A percentile compares a stretch with the other conserved stretches of the same genome.
Evolutionary conservation across 805 yeast genomes (phyloP).

Genomic region (Hanseniaspora mollemarum): DNA sequence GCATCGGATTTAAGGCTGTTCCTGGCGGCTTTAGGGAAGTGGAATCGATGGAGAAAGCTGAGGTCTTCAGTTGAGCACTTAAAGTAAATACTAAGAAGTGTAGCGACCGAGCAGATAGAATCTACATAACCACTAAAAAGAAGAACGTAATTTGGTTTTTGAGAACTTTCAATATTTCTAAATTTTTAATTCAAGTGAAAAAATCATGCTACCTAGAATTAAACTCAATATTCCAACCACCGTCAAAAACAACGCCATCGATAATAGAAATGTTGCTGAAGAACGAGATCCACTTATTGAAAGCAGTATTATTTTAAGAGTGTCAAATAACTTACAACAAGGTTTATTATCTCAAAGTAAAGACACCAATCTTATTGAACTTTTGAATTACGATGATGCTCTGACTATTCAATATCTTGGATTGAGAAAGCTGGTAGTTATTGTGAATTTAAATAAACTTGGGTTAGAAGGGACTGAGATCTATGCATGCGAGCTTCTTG

Average conservation of each 20-base stretch:
- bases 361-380: constrained; percentile 9
- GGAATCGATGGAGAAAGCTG: too few species aligned
- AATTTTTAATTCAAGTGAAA: background rate
- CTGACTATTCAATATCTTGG: constrained; percentile 9
- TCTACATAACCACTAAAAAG: too few species aligned
- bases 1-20: too few species aligned
- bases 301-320: constrained; percentile 70
- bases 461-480: constrained; percentile 3
- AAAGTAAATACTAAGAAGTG: too few species aligned
- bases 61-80: too few species aligned
- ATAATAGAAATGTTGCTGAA: background rate
- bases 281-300: constrained; percentile 92
- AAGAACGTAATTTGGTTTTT: background rate
- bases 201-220: background rate
- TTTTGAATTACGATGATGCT: constrained; percentile 9
- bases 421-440: constrained; percentile 2
- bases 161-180: too few species aligned
- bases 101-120: too few species aligned
- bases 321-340: constrained; percentile 40
- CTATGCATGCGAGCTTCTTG: constrained; percentile 67
- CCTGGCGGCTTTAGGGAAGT: too few species aligned
- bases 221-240: background rate
- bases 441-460: constrained; percentile 1
- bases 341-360: constrained; percentile 36
- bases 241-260: background rate